These are phyloP conservation scores for Saccharata proteae DNA, from an alignment of 2,329 filamentous ascomycete species.

Conservation along the genomic window DNA sequence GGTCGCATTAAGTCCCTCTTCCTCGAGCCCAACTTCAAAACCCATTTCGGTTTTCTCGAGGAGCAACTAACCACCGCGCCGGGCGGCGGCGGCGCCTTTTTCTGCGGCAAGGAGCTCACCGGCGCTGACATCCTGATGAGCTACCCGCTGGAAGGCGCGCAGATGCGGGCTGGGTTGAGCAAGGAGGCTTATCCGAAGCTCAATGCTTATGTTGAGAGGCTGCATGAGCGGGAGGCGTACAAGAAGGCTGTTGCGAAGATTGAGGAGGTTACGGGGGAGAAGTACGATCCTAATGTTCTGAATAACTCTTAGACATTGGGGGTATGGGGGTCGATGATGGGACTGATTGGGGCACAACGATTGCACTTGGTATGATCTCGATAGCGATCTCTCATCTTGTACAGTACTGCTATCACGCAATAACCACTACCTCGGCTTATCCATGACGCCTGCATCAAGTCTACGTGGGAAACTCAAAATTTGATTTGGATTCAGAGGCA, in stretches of 20 bases:
- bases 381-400: no score
- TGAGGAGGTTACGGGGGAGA: conserved; percentile 28
- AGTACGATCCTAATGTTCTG: conserved; percentile 17
- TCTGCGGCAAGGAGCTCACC: conserved; percentile 37
- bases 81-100: conserved; percentile 35
- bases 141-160: conserved; percentile 37
- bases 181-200: conserved; percentile 35
- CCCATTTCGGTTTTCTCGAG: conserved; percentile 40
- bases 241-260: conserved; percentile 38
- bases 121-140: conserved; percentile 42
- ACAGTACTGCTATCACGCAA: no score
- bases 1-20: conserved; percentile 33
- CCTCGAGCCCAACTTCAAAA: conserved; percentile 35
- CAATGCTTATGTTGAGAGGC: conserved; percentile 31
- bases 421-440: no score
- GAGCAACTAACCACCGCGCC: conserved; percentile 35
- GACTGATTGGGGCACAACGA: no score
- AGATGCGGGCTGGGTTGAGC: conserved; percentile 23
- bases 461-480: no score
- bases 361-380: no score
- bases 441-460: no score
- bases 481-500: no score
- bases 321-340: no score
- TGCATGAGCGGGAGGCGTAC: conserved; percentile 35
- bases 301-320: no score